These are phyloP conservation scores for Geranium incanum DNA, from an alignment of 441 rosid species.

Conservation along the genomic window DNA sequence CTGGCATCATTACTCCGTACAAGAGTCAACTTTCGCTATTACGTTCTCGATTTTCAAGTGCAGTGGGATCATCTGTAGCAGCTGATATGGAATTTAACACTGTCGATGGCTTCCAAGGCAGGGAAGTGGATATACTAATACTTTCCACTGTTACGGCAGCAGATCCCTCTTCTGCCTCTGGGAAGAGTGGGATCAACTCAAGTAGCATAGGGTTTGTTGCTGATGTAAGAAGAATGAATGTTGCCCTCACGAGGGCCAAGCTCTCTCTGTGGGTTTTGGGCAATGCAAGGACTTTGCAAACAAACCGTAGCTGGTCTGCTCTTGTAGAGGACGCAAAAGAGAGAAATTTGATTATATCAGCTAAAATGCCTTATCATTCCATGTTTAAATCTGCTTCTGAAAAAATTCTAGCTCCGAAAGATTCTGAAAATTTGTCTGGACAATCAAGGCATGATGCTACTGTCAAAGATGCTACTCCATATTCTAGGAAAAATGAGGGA, in stretches of 20 bases:
- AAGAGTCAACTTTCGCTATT: constrained; percentile 74
- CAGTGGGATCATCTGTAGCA: constrained; percentile 67
- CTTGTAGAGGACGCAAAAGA: constrained; percentile 77
- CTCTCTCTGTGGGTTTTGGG: constrained; percentile 94
- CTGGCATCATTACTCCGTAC: constrained; percentile 90
- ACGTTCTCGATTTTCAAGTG: constrained; percentile 65
- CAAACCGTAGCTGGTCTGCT: constrained; percentile 73
- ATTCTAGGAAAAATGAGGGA: constrained; percentile 27
- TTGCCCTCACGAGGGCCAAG: constrained; percentile 92
- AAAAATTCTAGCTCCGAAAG: constrained; percentile 22
- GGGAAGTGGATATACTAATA: constrained; percentile 86
- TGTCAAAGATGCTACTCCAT: constrained; percentile 19
- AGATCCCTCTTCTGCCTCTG: constrained; percentile 33
- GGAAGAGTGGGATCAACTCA: constrained; percentile 25
- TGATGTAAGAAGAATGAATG: constrained; percentile 94
- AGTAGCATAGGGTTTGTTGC: constrained; percentile 89
- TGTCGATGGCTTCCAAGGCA: constrained; percentile 94
- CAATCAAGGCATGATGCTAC: constrained; percentile 21
- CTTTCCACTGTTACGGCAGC: constrained; percentile 92
- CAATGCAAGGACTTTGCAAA: constrained; percentile 68
- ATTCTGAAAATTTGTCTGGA: constrained; percentile 26
- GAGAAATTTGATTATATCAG: constrained; percentile 59
- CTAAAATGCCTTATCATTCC: constrained; percentile 50
- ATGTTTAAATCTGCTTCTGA: constrained; percentile 33
- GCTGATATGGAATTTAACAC: constrained; percentile 90